Base-by-base conservation (phyloP, 2,329 filamentous ascomycete genomes). In the Alternaria sp. region DNA sequence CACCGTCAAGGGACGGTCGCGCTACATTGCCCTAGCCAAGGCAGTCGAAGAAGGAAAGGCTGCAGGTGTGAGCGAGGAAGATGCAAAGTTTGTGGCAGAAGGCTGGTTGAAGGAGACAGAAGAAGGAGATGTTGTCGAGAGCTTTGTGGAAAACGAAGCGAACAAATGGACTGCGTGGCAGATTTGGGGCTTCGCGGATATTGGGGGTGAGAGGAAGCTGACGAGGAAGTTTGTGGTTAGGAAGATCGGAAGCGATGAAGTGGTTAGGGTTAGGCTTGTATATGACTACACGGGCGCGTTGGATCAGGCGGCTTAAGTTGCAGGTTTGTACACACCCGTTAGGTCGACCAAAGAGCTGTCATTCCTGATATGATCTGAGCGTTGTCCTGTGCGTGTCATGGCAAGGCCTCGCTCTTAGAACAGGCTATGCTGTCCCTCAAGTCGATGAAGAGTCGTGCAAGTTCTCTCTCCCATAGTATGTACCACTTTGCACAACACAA, bases 1-100 rank as follows among this genome's bases (percentile, higher is more conserved):
- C 62, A 82, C 81, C 59, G 86, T 96, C 66, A 83, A 83, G 55
- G 92, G 91, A 61, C 85, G 84, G 64, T 87, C 85, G 46, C 80
- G 83, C 49, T 89, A 85, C 76, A 72, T 61, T n/a, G 77, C 81
- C 36, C 68, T 81, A 10, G 59, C 67, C 11, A 66, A 70, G 13
- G 25, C 77, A 15, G 15, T 66, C 7, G 69, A 72, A 28, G 74
- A 74, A 57, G 65, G 55, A 4, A 69, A 68, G 57, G 70, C 67
- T 26, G 69, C 72, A 52, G 69, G 62, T 15, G 64, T 58, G 5
- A 54, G 46, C 6, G 65, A 74, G 40, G 71, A 72, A 25, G 75
- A 76, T 49, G 67, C 64, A 1, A 69, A 73, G 57, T 75, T 56
- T 30, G 15, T 79, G 8, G 30, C 62, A 2, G 69, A 76, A 15